Conservation (phyloP, 306 rosid genomes). For the Lotus japonicus region DNA sequence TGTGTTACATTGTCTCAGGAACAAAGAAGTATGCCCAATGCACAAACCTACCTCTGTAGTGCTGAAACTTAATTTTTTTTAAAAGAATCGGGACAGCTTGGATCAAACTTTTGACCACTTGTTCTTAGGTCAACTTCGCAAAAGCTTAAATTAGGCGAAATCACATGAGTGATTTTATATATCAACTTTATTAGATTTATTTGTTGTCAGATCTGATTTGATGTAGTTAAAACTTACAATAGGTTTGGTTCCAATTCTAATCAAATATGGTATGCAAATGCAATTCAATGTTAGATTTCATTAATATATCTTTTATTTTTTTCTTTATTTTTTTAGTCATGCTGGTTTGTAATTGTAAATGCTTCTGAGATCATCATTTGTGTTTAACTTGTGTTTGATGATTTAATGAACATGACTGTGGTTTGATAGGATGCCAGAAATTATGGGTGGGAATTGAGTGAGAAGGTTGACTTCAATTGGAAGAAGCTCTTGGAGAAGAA, state of each 20-base stretch:
- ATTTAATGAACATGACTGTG: conserved; percentile 5
- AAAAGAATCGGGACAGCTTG: background rate
- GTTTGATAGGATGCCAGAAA: conserved; percentile 72
- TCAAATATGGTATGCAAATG: background rate
- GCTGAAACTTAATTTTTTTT: no score
- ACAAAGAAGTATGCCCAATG: no score
- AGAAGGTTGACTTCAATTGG: conserved; percentile 87
- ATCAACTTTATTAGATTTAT: background rate
- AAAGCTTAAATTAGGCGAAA: background rate
- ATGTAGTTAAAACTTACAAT: background rate
- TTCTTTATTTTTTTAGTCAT: background rate
- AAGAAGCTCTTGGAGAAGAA: conserved; percentile 87
- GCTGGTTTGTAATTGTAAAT: background rate
- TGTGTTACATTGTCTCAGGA: no score
- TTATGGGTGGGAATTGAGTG: conserved; percentile 90
- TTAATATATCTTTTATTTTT: background rate
- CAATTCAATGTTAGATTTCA: background rate
- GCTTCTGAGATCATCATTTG: conserved; percentile 2
- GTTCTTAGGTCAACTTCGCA: background rate
- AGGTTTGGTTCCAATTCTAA: conserved; percentile 5
- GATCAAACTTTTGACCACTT: background rate
- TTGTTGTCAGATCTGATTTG: background rate
- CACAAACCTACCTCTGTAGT: no score
- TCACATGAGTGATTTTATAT: background rate
- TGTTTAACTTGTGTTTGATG: background rate